These are phyloP conservation scores for Vigna unguiculata DNA, from an alignment of 306 rosid species.

Conservation along the genomic window DNA sequence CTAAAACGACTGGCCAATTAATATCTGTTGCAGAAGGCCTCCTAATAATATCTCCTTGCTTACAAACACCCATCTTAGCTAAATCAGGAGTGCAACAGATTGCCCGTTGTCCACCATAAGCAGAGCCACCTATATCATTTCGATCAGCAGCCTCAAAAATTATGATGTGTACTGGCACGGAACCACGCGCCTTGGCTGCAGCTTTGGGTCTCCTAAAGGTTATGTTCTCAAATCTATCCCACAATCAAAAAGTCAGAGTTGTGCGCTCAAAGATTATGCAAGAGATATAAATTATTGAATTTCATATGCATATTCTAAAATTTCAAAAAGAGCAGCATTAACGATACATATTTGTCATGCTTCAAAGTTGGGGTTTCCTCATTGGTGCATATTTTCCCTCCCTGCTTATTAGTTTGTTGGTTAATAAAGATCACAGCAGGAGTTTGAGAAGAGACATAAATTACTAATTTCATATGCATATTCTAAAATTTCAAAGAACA, in stretches of 20 bases:
- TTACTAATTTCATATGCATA: constrained; percentile 3
- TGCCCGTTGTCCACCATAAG: constrained; percentile 95
- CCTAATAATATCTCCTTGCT: constrained; percentile 90
- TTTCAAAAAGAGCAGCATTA: constrained; percentile 29
- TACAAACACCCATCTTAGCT: constrained; percentile 90
- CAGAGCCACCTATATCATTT: constrained; percentile 91
- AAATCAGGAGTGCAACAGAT: constrained; percentile 95
- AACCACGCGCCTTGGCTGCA: constrained; percentile 63
- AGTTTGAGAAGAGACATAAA: not conserved
- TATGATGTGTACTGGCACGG: constrained; percentile 69
- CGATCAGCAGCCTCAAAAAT: constrained; percentile 97
- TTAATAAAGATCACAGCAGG: constrained; percentile 26
- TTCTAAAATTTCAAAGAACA: constrained; percentile 2
- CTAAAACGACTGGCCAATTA: constrained; percentile 80
- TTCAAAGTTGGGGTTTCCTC: constrained; percentile 17
- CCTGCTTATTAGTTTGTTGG: constrained; percentile 8
- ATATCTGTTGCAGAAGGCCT: constrained; percentile 75
- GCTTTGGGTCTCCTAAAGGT: constrained; percentile 74
- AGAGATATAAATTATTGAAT: constrained; percentile 13
- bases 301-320: constrained; percentile 13
- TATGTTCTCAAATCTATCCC: constrained; percentile 76
- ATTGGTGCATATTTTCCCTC: constrained; percentile 8
- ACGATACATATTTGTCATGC: constrained; percentile 17
- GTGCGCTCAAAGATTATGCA: not conserved
- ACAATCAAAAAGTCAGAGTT: constrained; percentile 45